These are phyloP conservation scores for Fraxinus angustifolia DNA, from an alignment of 305 asterid species.

Conservation along the genomic window DNA sequence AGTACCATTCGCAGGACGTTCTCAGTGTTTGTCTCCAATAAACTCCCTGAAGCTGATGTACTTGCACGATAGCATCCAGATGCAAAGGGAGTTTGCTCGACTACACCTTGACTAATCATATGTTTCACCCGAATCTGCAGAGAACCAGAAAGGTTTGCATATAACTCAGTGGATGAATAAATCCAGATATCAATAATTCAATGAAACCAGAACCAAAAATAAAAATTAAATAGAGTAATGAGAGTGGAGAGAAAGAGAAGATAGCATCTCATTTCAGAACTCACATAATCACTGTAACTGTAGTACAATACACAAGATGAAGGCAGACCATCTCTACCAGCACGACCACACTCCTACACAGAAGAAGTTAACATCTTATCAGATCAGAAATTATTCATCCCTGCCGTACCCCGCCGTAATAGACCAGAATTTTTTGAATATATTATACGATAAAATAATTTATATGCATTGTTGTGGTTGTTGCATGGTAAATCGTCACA, in stretches of 20 bases:
- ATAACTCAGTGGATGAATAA: slow-evolving; percentile 12
- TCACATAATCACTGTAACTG: slow-evolving; percentile 89
- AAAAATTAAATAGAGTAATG: slow-evolving; percentile 1
- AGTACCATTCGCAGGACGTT: slow-evolving; percentile 87
- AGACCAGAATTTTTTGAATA: too few species aligned
- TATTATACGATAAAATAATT: too few species aligned
- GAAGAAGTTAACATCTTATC: slow-evolving; percentile 17
- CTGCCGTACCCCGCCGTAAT: too few species aligned
- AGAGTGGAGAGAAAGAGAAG: slow-evolving; percentile 12
- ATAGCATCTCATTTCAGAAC: slow-evolving; percentile 29
- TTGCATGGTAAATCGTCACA: too few species aligned
- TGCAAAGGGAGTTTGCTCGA: slow-evolving; percentile 60
- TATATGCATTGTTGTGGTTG: too few species aligned
- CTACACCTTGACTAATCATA: slow-evolving; percentile 81
- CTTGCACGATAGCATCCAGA: slow-evolving; percentile 58
- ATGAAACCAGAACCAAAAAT: slow-evolving; percentile 1
- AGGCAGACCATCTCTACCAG: slow-evolving; percentile 96
- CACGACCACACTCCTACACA: slow-evolving; percentile 98
- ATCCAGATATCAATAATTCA: slow-evolving; percentile 18
- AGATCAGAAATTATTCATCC: slow-evolving; percentile 15
- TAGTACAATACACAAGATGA: slow-evolving; percentile 89
- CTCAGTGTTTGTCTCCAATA: slow-evolving; percentile 84
- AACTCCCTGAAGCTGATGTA: slow-evolving; percentile 62
- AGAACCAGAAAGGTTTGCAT: slow-evolving; percentile 16
- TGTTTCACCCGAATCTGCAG: slow-evolving; percentile 89